Evolutionary conservation across 108 stramenopile species (phyloP), one percentile per base, ranked within the genome.

Genomic region (Aurantiochytrium sp.): DNA sequence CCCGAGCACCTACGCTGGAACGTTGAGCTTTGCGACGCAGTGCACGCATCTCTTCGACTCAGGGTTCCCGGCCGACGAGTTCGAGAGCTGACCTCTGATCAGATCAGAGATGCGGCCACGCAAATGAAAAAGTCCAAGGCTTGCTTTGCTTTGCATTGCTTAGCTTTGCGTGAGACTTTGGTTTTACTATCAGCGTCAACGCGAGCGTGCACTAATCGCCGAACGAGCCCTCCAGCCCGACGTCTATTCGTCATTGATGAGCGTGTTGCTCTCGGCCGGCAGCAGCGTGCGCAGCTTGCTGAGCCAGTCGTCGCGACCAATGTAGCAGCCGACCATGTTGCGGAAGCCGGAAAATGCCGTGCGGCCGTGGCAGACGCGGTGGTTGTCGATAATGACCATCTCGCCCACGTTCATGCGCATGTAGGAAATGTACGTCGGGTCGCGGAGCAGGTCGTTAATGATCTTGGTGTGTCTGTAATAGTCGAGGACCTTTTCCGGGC

Each of bases 241-340:
- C n/a, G n/a, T n/a, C n/a, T n/a, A 81, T 65, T 65, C 59, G 59
- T 81, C 73, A 24, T 81, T 81, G 27, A 81, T 48, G 73, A 81
- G 39, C 8, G 73, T 24, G 42, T 81, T 81, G 24, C 24, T 24
- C 1, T 81, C 73, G 45, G 73, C 45, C 59, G 59, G 59, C 2
- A 65, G 24, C 36, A 81, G 45, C 6, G 42, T 81, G 39, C 73
- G 73, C 10, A 81, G 73, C 45, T 41, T 81, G 45, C 73, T 81
- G 19, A 48, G 21, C 73, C 73, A 81, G 45, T 81, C 73, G 2
- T 81, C 73, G 27, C 45, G 42, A 10, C 73, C 73, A 41, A 81
- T 81, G 73, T 81, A 81, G 39, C 73, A 81, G n/a, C 73, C 73
- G 32, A 81, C 3, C 73, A 81, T 81, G 24, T 81, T 81, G 73